Conservation (phyloP, 768 basidiomycete species). For the Lentinula aciculospora region DNA sequence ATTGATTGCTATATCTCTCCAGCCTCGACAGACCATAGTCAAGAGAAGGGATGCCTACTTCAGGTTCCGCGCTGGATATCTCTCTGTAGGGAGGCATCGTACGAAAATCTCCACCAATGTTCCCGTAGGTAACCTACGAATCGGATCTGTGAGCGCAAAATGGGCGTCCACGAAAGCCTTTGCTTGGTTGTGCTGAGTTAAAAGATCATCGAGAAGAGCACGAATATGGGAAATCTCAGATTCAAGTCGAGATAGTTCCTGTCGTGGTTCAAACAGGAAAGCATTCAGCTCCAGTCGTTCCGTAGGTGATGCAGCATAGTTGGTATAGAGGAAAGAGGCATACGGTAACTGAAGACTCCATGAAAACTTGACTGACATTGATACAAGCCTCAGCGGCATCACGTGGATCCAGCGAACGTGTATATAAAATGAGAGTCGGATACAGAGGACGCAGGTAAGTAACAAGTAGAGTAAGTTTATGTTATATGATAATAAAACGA, state of each 20-base stretch:
- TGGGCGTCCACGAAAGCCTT: no score
- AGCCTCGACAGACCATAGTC: slow-evolving; percentile 18
- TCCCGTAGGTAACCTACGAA: no score
- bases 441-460: neutral
- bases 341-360: neutral
- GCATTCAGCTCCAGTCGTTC: neutral
- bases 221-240: no score
- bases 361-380: no score
- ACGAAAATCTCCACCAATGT: no score
- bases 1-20: slow-evolving; percentile 20
- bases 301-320: neutral
- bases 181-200: no score
- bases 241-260: no score
- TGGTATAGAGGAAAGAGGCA: neutral
- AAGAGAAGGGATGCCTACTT: slow-evolving; percentile 18
- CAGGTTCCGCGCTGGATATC: slow-evolving; percentile 13
- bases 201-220: no score
- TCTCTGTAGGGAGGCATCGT: slow-evolving; percentile 10
- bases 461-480: slow-evolving; percentile 1
- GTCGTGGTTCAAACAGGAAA: neutral
- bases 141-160: no score
- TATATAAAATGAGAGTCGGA: no score
- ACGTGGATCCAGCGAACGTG: no score
- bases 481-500: slow-evolving; percentile 69
- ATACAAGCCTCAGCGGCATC: no score